Evolutionary conservation across 176 grass and related monocot genomes (phyloP), one percentile per base, ranked within the genome.

Genomic region (Eleusine indica): DNA sequence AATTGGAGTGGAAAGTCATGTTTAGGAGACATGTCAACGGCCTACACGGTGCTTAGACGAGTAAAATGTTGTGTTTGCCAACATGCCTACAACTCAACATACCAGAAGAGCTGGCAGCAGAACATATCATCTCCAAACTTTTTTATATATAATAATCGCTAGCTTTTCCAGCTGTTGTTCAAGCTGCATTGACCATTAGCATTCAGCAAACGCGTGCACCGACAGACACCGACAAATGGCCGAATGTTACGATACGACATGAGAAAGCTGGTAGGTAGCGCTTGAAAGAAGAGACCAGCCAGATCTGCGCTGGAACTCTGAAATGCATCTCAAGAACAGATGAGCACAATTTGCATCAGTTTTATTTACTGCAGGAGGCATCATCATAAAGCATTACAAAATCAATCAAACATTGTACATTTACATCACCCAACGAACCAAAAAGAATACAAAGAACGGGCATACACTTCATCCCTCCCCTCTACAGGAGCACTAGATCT

Each of bases 361-460:
- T 89, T 90, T 83, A 80, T 91, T 91, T 87, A 87, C 84, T 43
- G 41, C 80, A 46, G 63, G 75, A 74, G 75, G 84, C 62, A 83
- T 74, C 54, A 22, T 60, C 19, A 60, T 60, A 90, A 80, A 80
- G 51, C 82, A 79, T 61, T 71, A 71, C 66, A 76, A 48, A 80
- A 90, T 66, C 63, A 52, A 90, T 43, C 70, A 80, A 83, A 90
- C 75, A 83, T 88, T 88, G 77, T 82, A 90, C 75, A 90, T 85
- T 88, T 91, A 85, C 86, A 88, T 74, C 35, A 40, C 29, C 73
- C 70, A 67, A 78, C 38, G 77, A 91, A 88, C 82, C 78, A 70
- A 83, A 89, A 89, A 89, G 79, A 88, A 88, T 76, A 41, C 43
- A 72, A 84, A 89, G 75, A 89, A 92, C 75, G 57, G 3, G 18